phyloP scores from a whole-genome alignment of 192 early-diverging fungal genomes.

The Haplosporangium gracile region DNA sequence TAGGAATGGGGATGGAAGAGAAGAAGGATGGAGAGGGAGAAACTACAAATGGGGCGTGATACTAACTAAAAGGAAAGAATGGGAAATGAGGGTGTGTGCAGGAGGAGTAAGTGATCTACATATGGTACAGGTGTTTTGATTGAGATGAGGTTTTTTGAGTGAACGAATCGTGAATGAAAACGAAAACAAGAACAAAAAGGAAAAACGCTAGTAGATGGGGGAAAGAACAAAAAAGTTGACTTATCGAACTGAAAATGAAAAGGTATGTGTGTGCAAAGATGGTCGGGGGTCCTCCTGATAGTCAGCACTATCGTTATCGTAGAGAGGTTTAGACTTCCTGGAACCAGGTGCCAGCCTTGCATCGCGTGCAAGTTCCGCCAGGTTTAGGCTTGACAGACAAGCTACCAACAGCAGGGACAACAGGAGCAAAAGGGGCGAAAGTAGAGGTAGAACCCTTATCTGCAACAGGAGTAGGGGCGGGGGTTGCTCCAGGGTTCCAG shows the following conservation, averaged over 20 bases:
- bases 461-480: not conserved
- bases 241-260: not conserved
- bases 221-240: not conserved
- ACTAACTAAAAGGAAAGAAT: not conserved
- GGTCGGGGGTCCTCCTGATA: not conserved
- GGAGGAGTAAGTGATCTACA: not conserved
- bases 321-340: constrained; percentile 3
- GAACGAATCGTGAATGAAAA: not conserved
- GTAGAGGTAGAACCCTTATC: not conserved
- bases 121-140: not conserved
- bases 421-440: not conserved
- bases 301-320: not conserved
- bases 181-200: not conserved
- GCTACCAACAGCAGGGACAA: not conserved
- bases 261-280: not conserved
- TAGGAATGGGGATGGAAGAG: not conserved
- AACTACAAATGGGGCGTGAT: not conserved
- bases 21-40: not conserved
- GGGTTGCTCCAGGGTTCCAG: not conserved
- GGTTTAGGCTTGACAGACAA: not conserved
- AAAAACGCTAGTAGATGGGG: not conserved
- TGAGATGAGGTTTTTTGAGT: not conserved
- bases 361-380: constrained; percentile 28
- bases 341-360: constrained; percentile 45
- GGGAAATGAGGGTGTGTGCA: not conserved